Evolutionary conservation across 768 basidiomycete species (phyloP), one percentile per base, ranked within the genome.

Genomic region (Boletus tomentosulus): DNA sequence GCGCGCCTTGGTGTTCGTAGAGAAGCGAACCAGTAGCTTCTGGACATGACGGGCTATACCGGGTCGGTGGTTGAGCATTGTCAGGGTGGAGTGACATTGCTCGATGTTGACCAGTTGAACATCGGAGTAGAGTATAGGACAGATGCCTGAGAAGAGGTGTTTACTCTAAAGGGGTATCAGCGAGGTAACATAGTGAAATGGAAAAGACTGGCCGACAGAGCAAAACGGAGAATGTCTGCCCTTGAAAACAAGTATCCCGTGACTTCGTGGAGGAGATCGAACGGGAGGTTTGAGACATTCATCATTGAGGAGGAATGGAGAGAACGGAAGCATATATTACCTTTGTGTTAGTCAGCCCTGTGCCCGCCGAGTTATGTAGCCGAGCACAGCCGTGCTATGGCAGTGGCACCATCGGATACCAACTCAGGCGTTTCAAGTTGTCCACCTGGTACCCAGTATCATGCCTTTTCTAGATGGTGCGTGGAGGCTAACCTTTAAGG

Each of bases 1-100:
- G 37, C 15, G 46, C 10, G 37, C 1, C 50, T 70, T 69, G 49
- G 75, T 71, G 43, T 74, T 65, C 2, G 68, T 50, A 10, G 60
- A 39, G 35, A 71, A 68, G 42, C 74, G 69, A 33, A 90, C 68
- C 22, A 76, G 58, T 16, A 91, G 79, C 50, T 78, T 74, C 30
- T 78, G 79, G 38, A 89, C 79, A 63, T 89, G 88, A 22, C 87
- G 80, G 1, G 88, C 82, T 45, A 89, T 78, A 43, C 76, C 75
- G 1, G 78, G 78, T 9, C 74, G 73, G 13, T 65, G 66, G 52
- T 62, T 60, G 31, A 91, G 82, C 88, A 91, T 89, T 24, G 65
- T 63, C 35, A 90, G 76, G 0, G 89, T 90, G 12, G 67, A 62
- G n/a, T 66, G 62, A 60, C 85, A 89, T 75, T 90, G 87, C 28